Evolutionary conservation across 164 flowering plant species (phyloP), one percentile per base, ranked within the genome.

Genomic region (Brasenia schreberi): DNA sequence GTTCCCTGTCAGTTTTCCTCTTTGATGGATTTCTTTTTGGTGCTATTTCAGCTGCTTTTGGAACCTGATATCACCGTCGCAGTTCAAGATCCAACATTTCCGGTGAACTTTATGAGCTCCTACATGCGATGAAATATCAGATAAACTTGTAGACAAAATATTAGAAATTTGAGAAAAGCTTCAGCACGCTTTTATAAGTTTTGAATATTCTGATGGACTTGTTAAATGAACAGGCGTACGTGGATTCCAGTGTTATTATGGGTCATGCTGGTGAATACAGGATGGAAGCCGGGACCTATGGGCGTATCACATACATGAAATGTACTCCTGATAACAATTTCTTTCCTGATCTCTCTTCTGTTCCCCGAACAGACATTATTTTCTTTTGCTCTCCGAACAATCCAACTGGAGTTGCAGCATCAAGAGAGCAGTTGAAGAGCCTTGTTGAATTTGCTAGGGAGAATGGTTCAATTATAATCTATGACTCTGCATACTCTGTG

Each of bases 321-420:
- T 86, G 92, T 68, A 71, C 71, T 1, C 80, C 88, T 11, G 77
- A 82, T 64, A 87, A 85, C 68, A 18, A 72, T 27, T 90, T 93
- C 77, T 93, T 93, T 64, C 96, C 96, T 0, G 80, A 93, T 52
- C 69, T 93, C 33, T 75, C 82, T 1, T 66, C 74, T 7, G 70
- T 78, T 61, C 27, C 87, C 53, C 76, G 80, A 59, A 82, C 97
- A 5, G 85, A 87, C 67, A 69, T 90, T 2, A 90, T 93, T 59
- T 93, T 93, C 81, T 88, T 93, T 69, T 89, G 97, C 76, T 90
- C 96, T 65, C 97, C 98, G 44, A 88, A 88, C 77, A 93, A 93
- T 72, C 98, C 96, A 52, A 90, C 98, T 53, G 97, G 98, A 19
- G 67, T 77, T 67, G 89, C 94, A 17, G 87, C 94, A 61, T 75